A percentile compares a stretch with the other conserved stretches of the same genome.
These are phyloP conservation scores for Plectranthus barbatus DNA, from an alignment of 257 asterid genomes.

Conservation along the genomic window DNA sequence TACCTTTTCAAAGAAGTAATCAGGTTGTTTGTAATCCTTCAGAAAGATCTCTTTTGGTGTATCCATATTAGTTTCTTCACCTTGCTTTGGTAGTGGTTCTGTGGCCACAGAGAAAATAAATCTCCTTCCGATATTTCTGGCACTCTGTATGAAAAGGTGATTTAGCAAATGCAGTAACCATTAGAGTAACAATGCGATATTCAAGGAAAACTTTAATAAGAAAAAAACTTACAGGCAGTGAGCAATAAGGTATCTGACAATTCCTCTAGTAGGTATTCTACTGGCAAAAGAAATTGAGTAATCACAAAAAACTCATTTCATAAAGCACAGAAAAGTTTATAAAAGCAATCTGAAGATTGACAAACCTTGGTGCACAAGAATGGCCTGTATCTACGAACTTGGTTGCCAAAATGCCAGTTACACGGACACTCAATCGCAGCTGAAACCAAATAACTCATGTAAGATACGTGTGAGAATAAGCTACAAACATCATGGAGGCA, in stretches of 20 bases:
- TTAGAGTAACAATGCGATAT: neutral
- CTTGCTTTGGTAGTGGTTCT: slow-evolving; percentile 49
- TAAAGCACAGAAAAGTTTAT: neutral
- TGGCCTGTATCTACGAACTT: slow-evolving; percentile 28
- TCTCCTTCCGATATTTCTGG: slow-evolving; percentile 34
- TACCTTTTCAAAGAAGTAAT: slow-evolving; percentile 79
- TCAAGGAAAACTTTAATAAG: neutral
- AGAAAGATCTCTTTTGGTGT: slow-evolving; percentile 78
- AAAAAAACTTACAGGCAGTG: slow-evolving; percentile 43
- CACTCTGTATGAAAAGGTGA: slow-evolving; percentile 25
- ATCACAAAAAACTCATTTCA: neutral
- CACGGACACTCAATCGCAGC: slow-evolving; percentile 19
- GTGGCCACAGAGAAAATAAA: slow-evolving; percentile 81
- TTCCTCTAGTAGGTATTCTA: slow-evolving; percentile 44
- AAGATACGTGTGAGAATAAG: neutral
- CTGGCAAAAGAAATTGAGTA: slow-evolving; percentile 11
- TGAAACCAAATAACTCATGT: slow-evolving; percentile 22
- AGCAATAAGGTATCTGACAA: slow-evolving; percentile 17
- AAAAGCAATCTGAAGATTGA: neutral
- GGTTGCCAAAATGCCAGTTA: slow-evolving; percentile 28
- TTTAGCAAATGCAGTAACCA: neutral
- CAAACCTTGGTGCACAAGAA: slow-evolving; percentile 45
- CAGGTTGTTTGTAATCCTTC: slow-evolving; percentile 92
- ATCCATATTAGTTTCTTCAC: slow-evolving; percentile 67
- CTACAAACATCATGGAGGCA: neutral